Conservation (phyloP, 306 rosid genomes). For the Prunus armeniaca region DNA sequence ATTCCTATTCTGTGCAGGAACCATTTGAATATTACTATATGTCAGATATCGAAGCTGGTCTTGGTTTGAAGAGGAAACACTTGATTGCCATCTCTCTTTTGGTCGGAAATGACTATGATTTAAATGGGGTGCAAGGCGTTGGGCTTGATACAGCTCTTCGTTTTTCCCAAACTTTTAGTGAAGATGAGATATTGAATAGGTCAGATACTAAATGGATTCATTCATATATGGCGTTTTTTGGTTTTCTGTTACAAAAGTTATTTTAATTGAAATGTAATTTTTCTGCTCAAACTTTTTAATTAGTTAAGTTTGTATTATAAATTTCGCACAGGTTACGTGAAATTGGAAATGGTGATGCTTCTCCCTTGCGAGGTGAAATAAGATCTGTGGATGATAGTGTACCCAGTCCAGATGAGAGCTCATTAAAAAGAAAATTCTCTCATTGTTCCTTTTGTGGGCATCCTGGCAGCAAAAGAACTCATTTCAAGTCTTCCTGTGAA, state of each 20-base stretch:
- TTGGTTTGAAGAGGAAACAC: slow-evolving; percentile 87
- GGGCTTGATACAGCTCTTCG: slow-evolving; percentile 80
- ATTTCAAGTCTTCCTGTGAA: slow-evolving; percentile 57
- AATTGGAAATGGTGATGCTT: slow-evolving; percentile 57
- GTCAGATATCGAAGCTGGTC: slow-evolving; percentile 86
- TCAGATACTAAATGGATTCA: slow-evolving; percentile 17
- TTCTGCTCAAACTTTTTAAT: neutral
- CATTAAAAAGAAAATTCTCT: slow-evolving; percentile 45
- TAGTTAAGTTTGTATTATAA: slow-evolving; percentile 14
- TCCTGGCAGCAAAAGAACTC: slow-evolving; percentile 77
- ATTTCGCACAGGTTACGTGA: slow-evolving; percentile 56
- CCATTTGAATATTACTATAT: slow-evolving; percentile 83
- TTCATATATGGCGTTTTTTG: neutral
- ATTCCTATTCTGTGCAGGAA: slow-evolving; percentile 59
- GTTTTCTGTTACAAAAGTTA: neutral
- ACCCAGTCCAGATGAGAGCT: slow-evolving; percentile 36
- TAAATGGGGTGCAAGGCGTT: slow-evolving; percentile 79
- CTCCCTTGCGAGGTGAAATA: slow-evolving; percentile 33
- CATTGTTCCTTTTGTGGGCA: slow-evolving; percentile 95
- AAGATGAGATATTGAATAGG: slow-evolving; percentile 78
- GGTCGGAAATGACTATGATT: slow-evolving; percentile 83
- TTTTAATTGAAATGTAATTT: neutral
- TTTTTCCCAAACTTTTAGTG: slow-evolving; percentile 60
- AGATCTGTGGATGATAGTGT: slow-evolving; percentile 31
- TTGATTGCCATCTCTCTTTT: slow-evolving; percentile 79